A percentile compares a stretch with the other conserved stretches of the same genome.
Conservation (phyloP, 73 alveolate genomes). For the Urostyla sp. region DNA sequence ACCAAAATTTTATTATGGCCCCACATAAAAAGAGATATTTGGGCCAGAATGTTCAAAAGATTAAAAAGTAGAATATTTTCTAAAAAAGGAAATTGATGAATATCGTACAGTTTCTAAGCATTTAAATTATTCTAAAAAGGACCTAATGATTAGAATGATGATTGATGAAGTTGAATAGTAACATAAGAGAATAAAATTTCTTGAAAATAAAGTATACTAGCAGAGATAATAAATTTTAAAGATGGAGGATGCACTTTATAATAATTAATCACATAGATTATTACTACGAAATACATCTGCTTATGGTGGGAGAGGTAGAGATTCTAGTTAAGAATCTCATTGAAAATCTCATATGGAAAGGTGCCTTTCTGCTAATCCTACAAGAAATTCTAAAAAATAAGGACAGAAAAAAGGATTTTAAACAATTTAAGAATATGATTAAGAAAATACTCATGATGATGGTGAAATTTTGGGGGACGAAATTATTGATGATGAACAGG, state of each 20-base stretch:
- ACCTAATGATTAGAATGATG: constrained; percentile 16
- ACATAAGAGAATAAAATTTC: constrained; percentile 6
- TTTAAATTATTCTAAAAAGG: not conserved
- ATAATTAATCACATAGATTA: constrained; percentile 36
- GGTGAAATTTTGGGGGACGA: too few species aligned
- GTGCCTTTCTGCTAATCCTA: not conserved
- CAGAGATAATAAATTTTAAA: not conserved
- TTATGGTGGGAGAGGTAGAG: not conserved
- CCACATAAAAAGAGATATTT: not conserved
- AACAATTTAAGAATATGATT: not conserved
- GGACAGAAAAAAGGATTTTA: constrained; percentile 1
- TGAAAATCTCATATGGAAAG: not conserved
- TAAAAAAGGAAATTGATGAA: constrained; percentile 11
- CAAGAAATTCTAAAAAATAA: not conserved
- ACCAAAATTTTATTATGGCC: constrained; percentile 10
- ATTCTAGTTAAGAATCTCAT: not conserved
- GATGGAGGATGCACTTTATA: constrained; percentile 27
- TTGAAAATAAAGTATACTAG: constrained; percentile 3
- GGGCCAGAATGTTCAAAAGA: not conserved
- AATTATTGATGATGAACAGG: too few species aligned
- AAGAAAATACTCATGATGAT: not conserved
- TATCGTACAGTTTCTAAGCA: not conserved
- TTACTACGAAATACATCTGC: constrained; percentile 15
- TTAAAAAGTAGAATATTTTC: not conserved
- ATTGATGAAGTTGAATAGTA: constrained; percentile 25